A percentile compares a stretch with the other conserved stretches of the same genome.
phyloP scores from a whole-genome alignment of 2,329 filamentous ascomycete genomes.

The Colletotrichum camelliae region DNA sequence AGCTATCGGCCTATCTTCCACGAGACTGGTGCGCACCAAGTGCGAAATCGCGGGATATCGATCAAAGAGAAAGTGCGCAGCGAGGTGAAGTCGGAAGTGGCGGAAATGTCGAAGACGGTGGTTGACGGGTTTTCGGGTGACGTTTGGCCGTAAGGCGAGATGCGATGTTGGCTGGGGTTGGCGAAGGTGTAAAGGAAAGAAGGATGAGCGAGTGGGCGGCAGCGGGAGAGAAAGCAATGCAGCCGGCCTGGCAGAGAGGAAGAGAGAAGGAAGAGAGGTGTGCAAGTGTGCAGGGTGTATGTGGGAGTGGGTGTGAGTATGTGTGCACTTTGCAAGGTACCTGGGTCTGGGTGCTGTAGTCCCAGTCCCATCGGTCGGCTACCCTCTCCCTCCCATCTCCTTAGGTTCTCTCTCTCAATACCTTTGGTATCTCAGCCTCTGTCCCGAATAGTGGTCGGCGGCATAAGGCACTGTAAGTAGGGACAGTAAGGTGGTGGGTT shows the following conservation, averaged over 20 bases:
- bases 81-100: neutral
- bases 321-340: neutral
- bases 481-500: neutral
- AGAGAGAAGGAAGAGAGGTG: neutral
- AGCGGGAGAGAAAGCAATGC: conserved; percentile 25
- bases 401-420: neutral
- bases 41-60: neutral
- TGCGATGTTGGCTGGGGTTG: conserved; percentile 1
- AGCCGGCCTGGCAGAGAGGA: neutral
- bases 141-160: conserved; percentile 40
- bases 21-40: neutral
- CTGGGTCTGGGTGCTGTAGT: neutral
- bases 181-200: neutral
- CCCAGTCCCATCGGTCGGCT: neutral
- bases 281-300: neutral
- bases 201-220: neutral
- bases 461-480: neutral
- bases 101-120: neutral
- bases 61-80: neutral
- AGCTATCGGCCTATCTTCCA: neutral
- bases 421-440: neutral
- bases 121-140: conserved; percentile 26
- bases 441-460: neutral
- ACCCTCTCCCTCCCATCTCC: neutral
- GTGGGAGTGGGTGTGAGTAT: neutral